Percentiles rank a stretch among this genome's conserved stretches.
Conservation (phyloP, 2,329 filamentous ascomycete genomes). For the Huntiella savannae region DNA sequence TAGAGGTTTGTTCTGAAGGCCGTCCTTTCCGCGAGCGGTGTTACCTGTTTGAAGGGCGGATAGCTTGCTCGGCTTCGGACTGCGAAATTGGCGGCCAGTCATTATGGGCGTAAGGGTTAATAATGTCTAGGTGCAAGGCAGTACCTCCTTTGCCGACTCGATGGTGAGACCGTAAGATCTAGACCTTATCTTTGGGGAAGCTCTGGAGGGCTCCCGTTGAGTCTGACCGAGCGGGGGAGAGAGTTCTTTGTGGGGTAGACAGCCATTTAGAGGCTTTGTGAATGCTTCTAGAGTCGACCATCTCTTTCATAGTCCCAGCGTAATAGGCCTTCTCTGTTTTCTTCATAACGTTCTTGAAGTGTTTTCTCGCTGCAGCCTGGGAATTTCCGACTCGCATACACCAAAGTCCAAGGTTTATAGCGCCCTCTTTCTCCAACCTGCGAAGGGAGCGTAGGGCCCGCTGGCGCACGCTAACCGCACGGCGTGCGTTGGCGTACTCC, state of each 20-base stretch:
- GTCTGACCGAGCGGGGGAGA: neutral
- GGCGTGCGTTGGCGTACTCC: neutral
- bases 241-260: neutral
- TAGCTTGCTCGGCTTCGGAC: neutral
- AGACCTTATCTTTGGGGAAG: too few relatives aligned
- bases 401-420: neutral
- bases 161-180: too few relatives aligned
- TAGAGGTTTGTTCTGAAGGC: neutral
- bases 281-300: neutral
- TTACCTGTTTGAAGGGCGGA: neutral
- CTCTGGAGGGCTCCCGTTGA: neutral
- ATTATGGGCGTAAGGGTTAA: neutral
- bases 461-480: neutral
- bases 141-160: too few relatives aligned
- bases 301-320: neutral
- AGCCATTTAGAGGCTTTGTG: slow-evolving; percentile 3
- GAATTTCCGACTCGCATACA: neutral
- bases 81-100: neutral
- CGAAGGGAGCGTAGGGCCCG: neutral
- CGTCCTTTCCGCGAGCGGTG: neutral
- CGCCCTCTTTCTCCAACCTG: neutral
- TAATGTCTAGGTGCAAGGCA: too few relatives aligned
- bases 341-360: neutral
- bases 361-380: neutral
- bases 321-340: neutral